Percentiles rank a stretch among this genome's conserved stretches.
These are phyloP conservation scores for Phytopythium oedochilum DNA, from an alignment of 352 stramenopile genomes.

Conservation along the genomic window DNA sequence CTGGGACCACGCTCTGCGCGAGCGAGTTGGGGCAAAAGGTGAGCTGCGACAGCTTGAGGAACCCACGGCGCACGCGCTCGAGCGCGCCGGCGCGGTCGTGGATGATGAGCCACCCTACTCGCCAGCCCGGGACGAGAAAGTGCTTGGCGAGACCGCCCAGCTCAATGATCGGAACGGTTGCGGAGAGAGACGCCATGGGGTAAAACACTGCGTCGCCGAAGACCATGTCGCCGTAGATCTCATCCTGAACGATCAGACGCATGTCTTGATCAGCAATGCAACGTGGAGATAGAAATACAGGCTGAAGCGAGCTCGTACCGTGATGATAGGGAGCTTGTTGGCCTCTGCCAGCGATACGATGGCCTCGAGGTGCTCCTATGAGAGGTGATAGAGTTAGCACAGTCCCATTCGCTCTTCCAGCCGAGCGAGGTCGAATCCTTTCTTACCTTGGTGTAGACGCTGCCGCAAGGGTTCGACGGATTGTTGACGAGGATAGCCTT, in stretches of 20 bases:
- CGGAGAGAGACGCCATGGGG: slow-evolving; percentile 80
- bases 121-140: slow-evolving; percentile 94
- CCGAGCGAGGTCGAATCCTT: too few relatives aligned
- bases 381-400: too few relatives aligned
- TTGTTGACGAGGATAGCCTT: slow-evolving; percentile 93
- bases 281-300: background rate
- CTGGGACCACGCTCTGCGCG: slow-evolving; percentile 71
- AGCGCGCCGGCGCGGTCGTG: slow-evolving; percentile 85
- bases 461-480: slow-evolving; percentile 93
- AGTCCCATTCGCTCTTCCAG: too few relatives aligned
- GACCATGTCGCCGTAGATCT: slow-evolving; percentile 85
- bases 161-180: slow-evolving; percentile 75
- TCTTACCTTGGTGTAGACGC: slow-evolving; percentile 87
- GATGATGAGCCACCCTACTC: slow-evolving; percentile 94
- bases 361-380: slow-evolving; percentile 51
- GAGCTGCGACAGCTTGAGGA: slow-evolving; percentile 92
- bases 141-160: slow-evolving; percentile 93
- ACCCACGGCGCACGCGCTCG: slow-evolving; percentile 82
- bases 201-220: slow-evolving; percentile 73
- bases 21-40: slow-evolving; percentile 91
- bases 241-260: slow-evolving; percentile 28
- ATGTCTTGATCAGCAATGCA: background rate
- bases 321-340: slow-evolving; percentile 92
- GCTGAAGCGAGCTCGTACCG: slow-evolving; percentile 49
- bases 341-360: slow-evolving; percentile 73